phyloP scores from a whole-genome alignment of 78 protist genomes.

The Anaeramoeba ignava region DNA sequence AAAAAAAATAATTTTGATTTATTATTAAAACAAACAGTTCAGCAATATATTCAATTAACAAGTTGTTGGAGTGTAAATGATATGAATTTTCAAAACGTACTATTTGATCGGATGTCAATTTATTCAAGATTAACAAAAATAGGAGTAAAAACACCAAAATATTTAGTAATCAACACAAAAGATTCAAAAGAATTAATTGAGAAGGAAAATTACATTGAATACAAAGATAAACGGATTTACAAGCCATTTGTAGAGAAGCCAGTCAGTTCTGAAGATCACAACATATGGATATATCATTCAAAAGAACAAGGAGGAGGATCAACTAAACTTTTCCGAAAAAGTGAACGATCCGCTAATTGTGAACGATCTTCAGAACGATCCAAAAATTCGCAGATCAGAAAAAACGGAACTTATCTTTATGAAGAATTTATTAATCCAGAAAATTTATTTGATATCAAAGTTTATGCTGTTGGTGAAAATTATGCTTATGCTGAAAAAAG shows the following conservation, averaged over 20 bases:
- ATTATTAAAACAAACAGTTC: no score
- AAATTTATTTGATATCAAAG: background rate
- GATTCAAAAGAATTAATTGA: background rate
- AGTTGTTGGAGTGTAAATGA: no score
- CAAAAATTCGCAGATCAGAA: no score
- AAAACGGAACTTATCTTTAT: background rate
- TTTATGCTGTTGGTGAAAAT: background rate
- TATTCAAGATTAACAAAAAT: background rate
- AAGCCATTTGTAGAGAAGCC: conserved; percentile 1
- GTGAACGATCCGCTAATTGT: no score
- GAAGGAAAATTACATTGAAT: background rate
- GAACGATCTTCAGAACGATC: no score
- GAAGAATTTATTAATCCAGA: background rate
- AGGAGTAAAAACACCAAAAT: background rate
- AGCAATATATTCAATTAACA: no score
- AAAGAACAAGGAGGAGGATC: background rate
- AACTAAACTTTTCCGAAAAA: background rate
- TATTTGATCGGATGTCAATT: no score
- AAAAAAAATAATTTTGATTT: no score
- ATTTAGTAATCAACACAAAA: background rate
- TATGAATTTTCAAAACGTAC: no score
- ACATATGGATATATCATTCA: background rate
- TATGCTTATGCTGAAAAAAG: background rate
- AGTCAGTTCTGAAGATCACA: background rate
- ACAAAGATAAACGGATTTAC: background rate